Evolutionary conservation across 1,284 basidiomycete species (phyloP).

Genomic region (Ustilago bromivora): DNA sequence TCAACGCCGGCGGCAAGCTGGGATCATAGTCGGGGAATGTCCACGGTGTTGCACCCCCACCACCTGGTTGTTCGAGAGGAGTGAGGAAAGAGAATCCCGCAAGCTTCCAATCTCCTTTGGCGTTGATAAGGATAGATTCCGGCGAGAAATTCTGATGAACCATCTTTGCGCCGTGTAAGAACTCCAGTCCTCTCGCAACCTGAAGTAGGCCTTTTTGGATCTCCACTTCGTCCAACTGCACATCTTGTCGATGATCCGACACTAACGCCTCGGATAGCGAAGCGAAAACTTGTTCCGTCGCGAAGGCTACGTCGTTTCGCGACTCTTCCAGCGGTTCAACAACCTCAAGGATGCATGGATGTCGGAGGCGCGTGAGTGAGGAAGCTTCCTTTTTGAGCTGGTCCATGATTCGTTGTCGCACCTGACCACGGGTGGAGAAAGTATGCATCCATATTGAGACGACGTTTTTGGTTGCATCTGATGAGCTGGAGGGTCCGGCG

Average conservation of each 20-base stretch:
- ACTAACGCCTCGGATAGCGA: conserved; percentile 45
- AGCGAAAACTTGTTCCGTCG: conserved; percentile 78
- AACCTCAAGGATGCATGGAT: conserved; percentile 97
- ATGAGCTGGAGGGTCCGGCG: conserved; percentile 6
- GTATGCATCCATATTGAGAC: conserved; percentile 64
- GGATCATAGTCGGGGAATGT: conserved; percentile 89
- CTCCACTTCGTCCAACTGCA: conserved; percentile 73
- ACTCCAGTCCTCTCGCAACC: conserved; percentile 89
- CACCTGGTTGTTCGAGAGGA: conserved; percentile 76
- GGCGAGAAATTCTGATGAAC: conserved; percentile 92
- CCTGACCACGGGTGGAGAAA: conserved; percentile 45
- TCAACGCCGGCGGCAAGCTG: conserved; percentile 82
- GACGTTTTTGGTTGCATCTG: conserved; percentile 18
- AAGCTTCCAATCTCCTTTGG: conserved; percentile 97
- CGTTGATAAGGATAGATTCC: conserved; percentile 70
- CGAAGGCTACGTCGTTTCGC: conserved; percentile 83
- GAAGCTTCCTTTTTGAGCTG: conserved; percentile 74
- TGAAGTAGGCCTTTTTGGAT: conserved; percentile 97
- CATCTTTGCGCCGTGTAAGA: conserved; percentile 88
- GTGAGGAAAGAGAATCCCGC: conserved; percentile 87
- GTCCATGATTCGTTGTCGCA: conserved; percentile 50
- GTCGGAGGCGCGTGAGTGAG: conserved; percentile 84
- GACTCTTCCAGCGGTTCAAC: conserved; percentile 98
- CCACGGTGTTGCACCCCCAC: conserved; percentile 83
- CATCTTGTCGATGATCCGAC: conserved; percentile 40